A percentile compares a stretch with the other conserved stretches of the same genome.
These are phyloP conservation scores for Daldinia concentrica DNA, from an alignment of 495 filamentous ascomycete species.

Conservation along the genomic window DNA sequence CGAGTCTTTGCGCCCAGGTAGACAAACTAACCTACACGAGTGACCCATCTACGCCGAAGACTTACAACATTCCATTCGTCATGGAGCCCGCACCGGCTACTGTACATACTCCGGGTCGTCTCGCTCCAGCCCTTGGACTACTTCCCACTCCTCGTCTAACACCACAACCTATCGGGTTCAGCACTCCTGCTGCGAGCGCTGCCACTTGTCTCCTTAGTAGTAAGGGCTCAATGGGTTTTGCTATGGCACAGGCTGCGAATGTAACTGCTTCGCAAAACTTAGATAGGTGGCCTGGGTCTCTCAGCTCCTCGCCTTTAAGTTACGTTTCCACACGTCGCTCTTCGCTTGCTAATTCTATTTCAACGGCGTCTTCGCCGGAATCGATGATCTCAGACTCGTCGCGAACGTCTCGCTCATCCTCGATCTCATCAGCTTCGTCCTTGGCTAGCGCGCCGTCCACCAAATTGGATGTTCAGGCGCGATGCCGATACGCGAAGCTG, in stretches of 20 bases:
- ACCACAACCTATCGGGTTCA: slow-evolving; percentile 75
- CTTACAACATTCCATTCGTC: slow-evolving; percentile 58
- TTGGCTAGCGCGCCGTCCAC: slow-evolving; percentile 69
- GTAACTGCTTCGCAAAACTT: slow-evolving; percentile 64
- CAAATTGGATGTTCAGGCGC: slow-evolving; percentile 83
- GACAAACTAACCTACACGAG: slow-evolving; percentile 25
- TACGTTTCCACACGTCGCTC: slow-evolving; percentile 73
- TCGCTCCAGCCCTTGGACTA: slow-evolving; percentile 66
- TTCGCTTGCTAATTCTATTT: slow-evolving; percentile 79
- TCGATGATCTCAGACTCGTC: slow-evolving; percentile 90
- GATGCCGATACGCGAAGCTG: slow-evolving; percentile 77
- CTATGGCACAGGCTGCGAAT: slow-evolving; percentile 80
- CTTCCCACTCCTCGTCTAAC: slow-evolving; percentile 84
- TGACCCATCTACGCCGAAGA: slow-evolving; percentile 52
- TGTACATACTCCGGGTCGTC: slow-evolving; percentile 61
- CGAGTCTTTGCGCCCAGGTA: slow-evolving; percentile 15
- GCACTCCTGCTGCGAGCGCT: slow-evolving; percentile 92
- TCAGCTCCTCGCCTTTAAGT: slow-evolving; percentile 62
- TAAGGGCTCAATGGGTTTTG: slow-evolving; percentile 73
- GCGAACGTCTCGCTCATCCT: slow-evolving; percentile 76
- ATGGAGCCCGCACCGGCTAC: slow-evolving; percentile 68
- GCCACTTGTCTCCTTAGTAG: slow-evolving; percentile 61
- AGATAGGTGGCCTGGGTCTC: slow-evolving; percentile 68
- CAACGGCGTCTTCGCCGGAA: slow-evolving; percentile 84
- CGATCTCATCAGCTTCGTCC: slow-evolving; percentile 76